Evolutionary conservation across 1,139 yeast genomes (phyloP).

Genomic region (Debaryomyces fabryi): DNA sequence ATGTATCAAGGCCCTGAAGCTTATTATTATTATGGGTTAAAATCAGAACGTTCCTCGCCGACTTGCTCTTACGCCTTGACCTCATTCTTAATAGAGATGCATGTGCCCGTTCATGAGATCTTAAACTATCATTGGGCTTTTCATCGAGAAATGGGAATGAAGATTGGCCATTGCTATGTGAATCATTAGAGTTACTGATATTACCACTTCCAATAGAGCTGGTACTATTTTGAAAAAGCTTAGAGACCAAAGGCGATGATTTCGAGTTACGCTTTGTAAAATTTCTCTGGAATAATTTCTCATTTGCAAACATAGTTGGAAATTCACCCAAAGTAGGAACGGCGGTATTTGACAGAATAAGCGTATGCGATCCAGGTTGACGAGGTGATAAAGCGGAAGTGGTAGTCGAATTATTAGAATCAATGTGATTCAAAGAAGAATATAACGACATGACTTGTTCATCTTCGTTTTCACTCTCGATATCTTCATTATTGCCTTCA

Average conservation of each 20-base stretch:
- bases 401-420: conserved; percentile 14
- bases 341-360: conserved; percentile 16
- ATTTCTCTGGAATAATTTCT: conserved; percentile 32
- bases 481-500: conserved; percentile 23
- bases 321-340: conserved; percentile 52
- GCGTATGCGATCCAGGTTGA: background rate
- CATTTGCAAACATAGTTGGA: conserved; percentile 40
- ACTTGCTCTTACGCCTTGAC: conserved; percentile 58
- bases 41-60: conserved; percentile 37
- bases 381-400: conserved; percentile 29
- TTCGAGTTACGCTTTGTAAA: conserved; percentile 16
- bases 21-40: conserved; percentile 27
- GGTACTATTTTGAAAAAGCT: conserved; percentile 5
- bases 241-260: conserved; percentile 7
- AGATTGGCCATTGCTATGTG: conserved; percentile 4
- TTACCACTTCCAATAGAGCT: conserved; percentile 1
- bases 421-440: conserved; percentile 41
- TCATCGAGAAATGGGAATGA: conserved; percentile 30
- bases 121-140: conserved; percentile 32
- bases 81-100: conserved; percentile 68
- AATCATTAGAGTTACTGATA: background rate
- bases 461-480: conserved; percentile 51
- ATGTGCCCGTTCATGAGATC: conserved; percentile 65
- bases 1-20: conserved; percentile 26
- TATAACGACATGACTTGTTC: conserved; percentile 56